Base-by-base conservation (phyloP, 352 stramenopile species). In the Globisporangium irregulare region DNA sequence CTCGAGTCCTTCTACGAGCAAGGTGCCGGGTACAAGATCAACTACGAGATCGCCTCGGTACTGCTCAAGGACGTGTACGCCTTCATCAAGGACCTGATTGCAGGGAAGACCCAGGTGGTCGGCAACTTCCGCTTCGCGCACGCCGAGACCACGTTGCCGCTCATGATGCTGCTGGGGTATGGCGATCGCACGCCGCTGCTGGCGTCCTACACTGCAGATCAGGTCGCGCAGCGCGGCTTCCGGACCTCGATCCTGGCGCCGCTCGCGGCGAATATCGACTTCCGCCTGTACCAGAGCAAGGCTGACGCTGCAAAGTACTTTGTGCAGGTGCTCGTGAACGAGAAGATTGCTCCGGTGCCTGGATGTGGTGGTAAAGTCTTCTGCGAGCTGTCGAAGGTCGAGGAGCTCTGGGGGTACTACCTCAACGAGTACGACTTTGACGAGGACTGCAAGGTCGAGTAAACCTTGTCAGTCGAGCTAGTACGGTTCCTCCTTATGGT, bases 71-170 rank as follows among this genome's bases (percentile, higher is more conserved):
- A 83, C 29, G 67, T 87, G 3, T 76, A 79, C 25, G 9, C 25
- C 18, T 74, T 57, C 24, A 86, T 89, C 64, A 54, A 36, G 46
- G 64, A 48, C 7, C 63, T 29, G 41, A 34, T 38, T 1, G 59
- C 43, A 4, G 69, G 62, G 0, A 56, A 38, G 10, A 76, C 22
- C 8, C 32, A 34, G 0, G 55, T 77, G 8, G 51, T 60, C 24
- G 81, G 79, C 1, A 76, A 73, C 38, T 86, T 89, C 54, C 76
- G 72, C 61, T 87, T 89, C 36, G 79, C 79, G 0, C 81, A 89
- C 62, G 81, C 81, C 15, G 81, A 89, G 65, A 89, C 81, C 7
- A 79, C 77, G 15, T 68, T 89, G 5, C 81, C 81, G 1, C 66
- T 89, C 38, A 72, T 85, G 71, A 86, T 77, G 15, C 63, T 89